Evolutionary conservation across 2,329 filamentous ascomycete genomes (phyloP).

Genomic region (Botrytis sinoallii): DNA sequence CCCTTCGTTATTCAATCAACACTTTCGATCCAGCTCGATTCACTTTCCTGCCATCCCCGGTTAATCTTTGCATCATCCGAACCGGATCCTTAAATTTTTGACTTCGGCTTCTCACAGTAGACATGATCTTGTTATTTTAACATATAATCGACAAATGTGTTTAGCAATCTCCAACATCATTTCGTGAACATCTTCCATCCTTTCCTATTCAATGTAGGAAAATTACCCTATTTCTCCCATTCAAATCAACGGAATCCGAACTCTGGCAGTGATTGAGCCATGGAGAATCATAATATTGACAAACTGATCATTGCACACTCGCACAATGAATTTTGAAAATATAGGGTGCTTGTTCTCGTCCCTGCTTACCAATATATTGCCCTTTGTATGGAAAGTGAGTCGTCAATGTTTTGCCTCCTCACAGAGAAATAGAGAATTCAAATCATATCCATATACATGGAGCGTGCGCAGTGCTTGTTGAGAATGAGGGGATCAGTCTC

Average conservation of each 20-base stretch:
- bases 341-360: not conserved
- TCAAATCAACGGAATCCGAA: not conserved
- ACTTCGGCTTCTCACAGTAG: not conserved
- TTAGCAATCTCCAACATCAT: not conserved
- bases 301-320: not conserved
- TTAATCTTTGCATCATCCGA: not conserved
- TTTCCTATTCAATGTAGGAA: not conserved
- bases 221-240: not conserved
- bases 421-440: not conserved
- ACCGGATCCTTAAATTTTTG: not conserved
- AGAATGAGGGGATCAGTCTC: not conserved
- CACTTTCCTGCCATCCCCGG: not conserved
- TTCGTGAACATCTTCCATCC: not conserved
- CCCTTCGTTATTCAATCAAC: not conserved
- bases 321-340: not conserved
- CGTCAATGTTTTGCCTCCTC: not conserved
- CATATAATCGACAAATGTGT: not conserved
- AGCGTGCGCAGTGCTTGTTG: not conserved
- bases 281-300: not conserved
- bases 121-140: not conserved
- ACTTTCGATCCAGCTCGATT: not conserved
- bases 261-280: not conserved
- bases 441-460: not conserved
- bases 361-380: not conserved
- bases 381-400: not conserved